A percentile compares a stretch with the other conserved stretches of the same genome.
phyloP scores from a whole-genome alignment of 331 rosid species.

The Saraca asoca region DNA sequence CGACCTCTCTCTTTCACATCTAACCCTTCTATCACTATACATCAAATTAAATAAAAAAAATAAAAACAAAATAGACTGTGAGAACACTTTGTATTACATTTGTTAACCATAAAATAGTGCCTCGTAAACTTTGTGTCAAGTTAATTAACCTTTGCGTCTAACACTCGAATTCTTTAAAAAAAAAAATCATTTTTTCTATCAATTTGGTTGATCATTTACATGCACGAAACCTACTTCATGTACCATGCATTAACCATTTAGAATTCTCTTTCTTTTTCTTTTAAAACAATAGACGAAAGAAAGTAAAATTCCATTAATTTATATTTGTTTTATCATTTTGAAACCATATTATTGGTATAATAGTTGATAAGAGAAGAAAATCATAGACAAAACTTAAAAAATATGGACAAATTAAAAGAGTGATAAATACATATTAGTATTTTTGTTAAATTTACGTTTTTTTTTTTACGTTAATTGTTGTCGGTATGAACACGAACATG shows the following conservation, averaged over 20 bases:
- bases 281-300: neutral
- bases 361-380: slow-evolving; percentile 3
- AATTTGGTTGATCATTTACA: slow-evolving; percentile 35
- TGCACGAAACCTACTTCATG: slow-evolving; percentile 49
- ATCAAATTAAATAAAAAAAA: slow-evolving; percentile 7
- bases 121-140: neutral
- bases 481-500: too few relatives aligned
- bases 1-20: slow-evolving; percentile 3
- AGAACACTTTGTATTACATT: neutral
- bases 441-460: too few relatives aligned
- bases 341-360: neutral
- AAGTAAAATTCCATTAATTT: neutral
- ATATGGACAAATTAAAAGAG: too few relatives aligned
- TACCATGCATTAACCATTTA: slow-evolving; percentile 28
- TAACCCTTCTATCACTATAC: neutral
- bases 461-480: too few relatives aligned
- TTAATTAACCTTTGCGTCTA: slow-evolving; percentile 36
- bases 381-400: neutral
- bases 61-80: neutral
- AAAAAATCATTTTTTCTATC: slow-evolving; percentile 23
- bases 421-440: too few relatives aligned
- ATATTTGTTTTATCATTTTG: slow-evolving; percentile 5
- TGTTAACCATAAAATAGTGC: slow-evolving; percentile 1
- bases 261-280: too few relatives aligned
- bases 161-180: slow-evolving; percentile 25